These are phyloP conservation scores for Keqinozyma sinolaborantium DNA, from an alignment of 1,139 yeast genomes.

Conservation along the genomic window DNA sequence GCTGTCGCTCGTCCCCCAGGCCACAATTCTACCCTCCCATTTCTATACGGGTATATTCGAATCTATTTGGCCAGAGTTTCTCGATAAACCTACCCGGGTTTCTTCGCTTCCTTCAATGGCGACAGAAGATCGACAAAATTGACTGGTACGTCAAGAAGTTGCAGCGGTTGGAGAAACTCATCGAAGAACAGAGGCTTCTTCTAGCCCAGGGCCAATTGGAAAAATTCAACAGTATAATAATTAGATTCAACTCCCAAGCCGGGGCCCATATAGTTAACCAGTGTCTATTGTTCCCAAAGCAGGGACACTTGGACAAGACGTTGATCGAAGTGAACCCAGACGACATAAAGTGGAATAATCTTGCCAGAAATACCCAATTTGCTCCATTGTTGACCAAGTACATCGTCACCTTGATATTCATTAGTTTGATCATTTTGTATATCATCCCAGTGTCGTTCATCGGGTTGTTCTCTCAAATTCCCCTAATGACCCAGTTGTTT, in stretches of 20 bases:
- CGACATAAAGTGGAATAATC: slow-evolving; percentile 60
- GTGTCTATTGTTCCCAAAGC: slow-evolving; percentile 40
- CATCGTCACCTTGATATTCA: slow-evolving; percentile 39
- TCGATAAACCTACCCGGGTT: slow-evolving; percentile 27
- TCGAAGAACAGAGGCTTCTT: slow-evolving; percentile 19
- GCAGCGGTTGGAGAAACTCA: slow-evolving; percentile 12
- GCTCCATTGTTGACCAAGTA: slow-evolving; percentile 32
- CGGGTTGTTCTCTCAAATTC: slow-evolving; percentile 64
- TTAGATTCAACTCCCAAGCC: slow-evolving; percentile 46
- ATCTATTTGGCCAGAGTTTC: slow-evolving; percentile 10
- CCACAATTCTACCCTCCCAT: slow-evolving; percentile 32
- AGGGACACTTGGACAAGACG: slow-evolving; percentile 39
- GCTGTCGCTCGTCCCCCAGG: slow-evolving; percentile 2
- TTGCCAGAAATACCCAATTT: slow-evolving; percentile 32
- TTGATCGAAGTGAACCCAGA: slow-evolving; percentile 51
- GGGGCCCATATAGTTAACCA: slow-evolving; percentile 57
- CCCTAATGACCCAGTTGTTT: slow-evolving; percentile 50
- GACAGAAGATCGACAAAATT: slow-evolving; percentile 16
- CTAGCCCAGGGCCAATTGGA: slow-evolving; percentile 15
- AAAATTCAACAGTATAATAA: slow-evolving; percentile 42
- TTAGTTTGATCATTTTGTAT: slow-evolving; percentile 54
- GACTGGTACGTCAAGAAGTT: slow-evolving; percentile 28
- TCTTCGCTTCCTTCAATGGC: slow-evolving; percentile 20
- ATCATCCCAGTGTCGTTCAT: slow-evolving; percentile 71
- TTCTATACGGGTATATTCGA: neutral